A percentile compares a stretch with the other conserved stretches of the same genome.
These are phyloP conservation scores for Epichloe gansuensis DNA, from an alignment of 2,329 filamentous ascomycete species.

Conservation along the genomic window DNA sequence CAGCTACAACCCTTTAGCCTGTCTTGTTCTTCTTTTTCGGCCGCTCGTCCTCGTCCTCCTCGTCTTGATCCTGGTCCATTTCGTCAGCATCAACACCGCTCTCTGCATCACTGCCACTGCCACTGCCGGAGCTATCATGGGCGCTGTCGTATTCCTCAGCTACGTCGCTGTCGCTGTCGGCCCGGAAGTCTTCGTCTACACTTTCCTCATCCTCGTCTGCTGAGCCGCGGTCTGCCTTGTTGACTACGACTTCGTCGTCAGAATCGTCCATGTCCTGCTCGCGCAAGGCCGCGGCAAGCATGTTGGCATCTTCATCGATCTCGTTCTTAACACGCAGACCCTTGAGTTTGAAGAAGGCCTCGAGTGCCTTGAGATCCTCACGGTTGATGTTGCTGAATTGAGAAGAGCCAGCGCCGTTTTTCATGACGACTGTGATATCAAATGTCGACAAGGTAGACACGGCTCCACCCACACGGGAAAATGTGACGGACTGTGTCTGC, in stretches of 20 bases:
- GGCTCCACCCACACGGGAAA: constrained; percentile 89
- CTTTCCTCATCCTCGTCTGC: constrained; percentile 95
- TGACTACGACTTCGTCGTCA: constrained; percentile 67
- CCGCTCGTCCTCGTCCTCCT: constrained; percentile 29
- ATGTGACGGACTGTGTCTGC: constrained; percentile 80
- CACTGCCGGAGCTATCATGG: constrained; percentile 73
- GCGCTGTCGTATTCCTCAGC: constrained; percentile 91
- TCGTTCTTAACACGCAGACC: constrained; percentile 95
- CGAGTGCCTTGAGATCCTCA: constrained; percentile 92
- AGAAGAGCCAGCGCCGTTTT: constrained; percentile 73
- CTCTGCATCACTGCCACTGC: constrained; percentile 45
- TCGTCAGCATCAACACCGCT: constrained; percentile 36
- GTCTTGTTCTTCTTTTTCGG: constrained; percentile 41
- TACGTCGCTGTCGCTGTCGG: constrained; percentile 85
- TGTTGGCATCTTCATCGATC: constrained; percentile 83
- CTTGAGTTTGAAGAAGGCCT: constrained; percentile 95
- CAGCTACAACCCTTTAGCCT: constrained; percentile 2
- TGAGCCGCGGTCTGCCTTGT: constrained; percentile 66
- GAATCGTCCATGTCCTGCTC: constrained; percentile 75
- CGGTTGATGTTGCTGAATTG: constrained; percentile 99
- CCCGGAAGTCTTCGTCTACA: constrained; percentile 90
- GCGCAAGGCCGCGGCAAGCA: constrained; percentile 69
- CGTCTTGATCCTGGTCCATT: constrained; percentile 29
- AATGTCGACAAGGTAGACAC: constrained; percentile 92
- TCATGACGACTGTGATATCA: constrained; percentile 88